Base-by-base conservation (phyloP, 2,329 filamentous ascomycete genomes). In the Cercospora zeina region DNA sequence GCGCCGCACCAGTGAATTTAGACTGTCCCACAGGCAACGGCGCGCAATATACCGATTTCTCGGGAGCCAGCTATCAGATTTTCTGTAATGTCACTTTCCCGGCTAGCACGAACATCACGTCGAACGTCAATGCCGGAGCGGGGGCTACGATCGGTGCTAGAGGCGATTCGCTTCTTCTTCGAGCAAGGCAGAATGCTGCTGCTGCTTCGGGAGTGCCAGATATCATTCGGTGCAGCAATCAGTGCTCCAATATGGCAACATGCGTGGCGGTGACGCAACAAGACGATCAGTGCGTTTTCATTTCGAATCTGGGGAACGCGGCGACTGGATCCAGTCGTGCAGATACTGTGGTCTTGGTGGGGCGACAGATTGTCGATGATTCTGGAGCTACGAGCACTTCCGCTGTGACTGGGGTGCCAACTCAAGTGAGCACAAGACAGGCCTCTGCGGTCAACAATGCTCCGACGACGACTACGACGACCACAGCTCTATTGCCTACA, bases 71-170 rank as follows among this genome's bases (percentile, higher is more conserved):
- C 8, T 73, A 73, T 59, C 63, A 72, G 51, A 67, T 72, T 6
- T 57, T 68, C 24, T 73, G 71, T 57, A 66, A 71, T 37, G 61
- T 65, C 7, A 67, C 61, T 8, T 71, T 68, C 31, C 70, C 67
- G 16, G 19, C 33, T 5, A 59, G 56, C 21, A 53, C 54, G 10
- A 58, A 62, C 1, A 24, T 53, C 4, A 51, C 59, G 14, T 13
- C 16, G 51, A 16, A 62, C 21, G 9, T 55, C 14, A 21, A 47
- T 45, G 50, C 36, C n/a, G 34, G 37, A 13, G 36, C n/a, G 8
- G 21, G 27, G 16, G 42, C 11, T 45, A 3, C 34, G 11, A 47
- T 53, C 8, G 37, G n/a, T 36, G 31, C 34, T 9, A 27, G 58
- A 47, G 50, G 31, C 6, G 45, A 27, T 19, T 30, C 54, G 7